Evolutionary conservation across 2,329 filamentous ascomycete species (phyloP), one percentile per base, ranked within the genome.

Genomic region (Scedosporium dehoogii): DNA sequence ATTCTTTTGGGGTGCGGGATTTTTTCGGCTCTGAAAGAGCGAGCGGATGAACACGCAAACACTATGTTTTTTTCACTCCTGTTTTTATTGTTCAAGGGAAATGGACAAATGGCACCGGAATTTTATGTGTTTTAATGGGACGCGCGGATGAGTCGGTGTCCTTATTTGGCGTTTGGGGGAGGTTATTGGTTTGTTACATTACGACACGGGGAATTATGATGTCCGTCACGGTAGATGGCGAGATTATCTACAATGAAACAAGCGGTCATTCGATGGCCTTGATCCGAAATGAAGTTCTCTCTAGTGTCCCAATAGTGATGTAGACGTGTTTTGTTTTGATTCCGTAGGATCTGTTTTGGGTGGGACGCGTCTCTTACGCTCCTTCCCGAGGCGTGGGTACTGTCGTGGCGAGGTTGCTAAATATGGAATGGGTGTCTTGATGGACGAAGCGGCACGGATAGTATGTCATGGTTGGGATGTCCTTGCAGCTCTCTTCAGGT

Each of bases 31-130:
- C 48, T 53, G 48, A 53, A 53, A 53, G 48, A 53, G 48, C 48
- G 48, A 53, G 48, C 48, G 48, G 21, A 18, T 29, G 27, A 21
- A 53, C 18, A 53, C 48, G 48, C 48, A 57, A 48, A 16, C 9
- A 48, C n/a, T n/a, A 10, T 9, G 6, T 48, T 21, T 9, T 48
- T 48, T 57, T 18, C 4, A 10, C 29, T 46, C 41, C 41, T 57
- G 55, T 57, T 57, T 57, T 57, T 10, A 38, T 23, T 57, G 23
- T 57, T 57, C 55, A 53, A 53, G 16, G 48, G 48, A 53, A 53
- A 53, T 53, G 48, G 48, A 53, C 48, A 23, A 53, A 53, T 23
- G 48, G 48, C 48, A 53, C 23, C 48, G 48, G 48, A 23, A 53
- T n/a, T 18, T 18, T 23, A 9, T 51, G 48, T 53, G 14, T 53